Evolutionary conservation across 2,329 filamentous ascomycete genomes (phyloP).

Genomic region (Mariannaea sp.): DNA sequence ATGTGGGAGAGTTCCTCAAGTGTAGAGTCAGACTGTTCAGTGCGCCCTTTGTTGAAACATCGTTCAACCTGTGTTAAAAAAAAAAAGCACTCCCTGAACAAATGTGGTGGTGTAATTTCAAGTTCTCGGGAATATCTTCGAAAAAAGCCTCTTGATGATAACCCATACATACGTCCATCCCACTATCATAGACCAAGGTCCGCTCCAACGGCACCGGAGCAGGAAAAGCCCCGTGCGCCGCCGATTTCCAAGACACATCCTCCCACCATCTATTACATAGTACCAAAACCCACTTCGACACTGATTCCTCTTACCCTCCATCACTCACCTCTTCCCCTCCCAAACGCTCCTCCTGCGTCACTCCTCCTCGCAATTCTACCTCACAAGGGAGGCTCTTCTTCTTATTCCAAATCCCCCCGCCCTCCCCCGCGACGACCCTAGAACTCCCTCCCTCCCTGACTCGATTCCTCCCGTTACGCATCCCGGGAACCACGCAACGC

Average conservation of each 20-base stretch:
- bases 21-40: too few relatives aligned
- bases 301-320: slow-evolving; percentile 1
- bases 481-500: not conserved
- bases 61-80: too few relatives aligned
- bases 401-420: too few relatives aligned
- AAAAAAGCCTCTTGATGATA: not conserved
- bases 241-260: not conserved
- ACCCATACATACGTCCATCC: not conserved
- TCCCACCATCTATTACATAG: not conserved
- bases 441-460: slow-evolving; percentile 3
- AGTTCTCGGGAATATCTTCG: slow-evolving; percentile 4
- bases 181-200: slow-evolving; percentile 18
- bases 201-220: slow-evolving; percentile 10
- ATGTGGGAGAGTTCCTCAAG: too few relatives aligned
- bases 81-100: not conserved
- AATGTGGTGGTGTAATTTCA: slow-evolving; percentile 4
- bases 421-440: slow-evolving; percentile 7
- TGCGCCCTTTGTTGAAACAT: too few relatives aligned
- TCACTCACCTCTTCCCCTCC: not conserved
- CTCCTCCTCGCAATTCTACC: too few relatives aligned
- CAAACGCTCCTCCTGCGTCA: not conserved
- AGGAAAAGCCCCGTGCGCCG: slow-evolving; percentile 15
- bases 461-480: slow-evolving; percentile 2
- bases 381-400: too few relatives aligned
- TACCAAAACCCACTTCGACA: not conserved